Base-by-base conservation (phyloP, 1,284 basidiomycete species). In the Pyrrhoderma lamaoense region DNA sequence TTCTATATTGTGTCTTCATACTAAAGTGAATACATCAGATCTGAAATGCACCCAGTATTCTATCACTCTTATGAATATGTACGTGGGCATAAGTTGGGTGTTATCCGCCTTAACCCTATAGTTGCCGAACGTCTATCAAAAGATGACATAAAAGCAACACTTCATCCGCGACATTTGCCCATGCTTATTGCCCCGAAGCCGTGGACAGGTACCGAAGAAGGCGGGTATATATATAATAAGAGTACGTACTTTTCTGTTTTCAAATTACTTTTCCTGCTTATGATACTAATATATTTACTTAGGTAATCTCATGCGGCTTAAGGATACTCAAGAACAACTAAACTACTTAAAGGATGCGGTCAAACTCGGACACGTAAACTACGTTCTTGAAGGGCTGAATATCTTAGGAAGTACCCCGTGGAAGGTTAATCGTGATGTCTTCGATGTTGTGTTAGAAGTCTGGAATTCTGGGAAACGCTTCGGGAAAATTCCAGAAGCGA, bases 171-270 rank as follows among this genome's bases (percentile, higher is more conserved):
- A 7, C 91, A 96, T 65, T 74, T 99, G 42, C 95, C 95, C 7
- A 99, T 99, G 95, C 76, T 99, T 1, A 81, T 96, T 19, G 85
- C 84, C 53, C 95, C 96, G 1, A 85, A 85, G 59, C 89, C 89
- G 0, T 99, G 95, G 95, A 65, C 87, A 1, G 74, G 73, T 52
- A 77, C 84, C 61, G 79, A 89, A 55, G 73, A 85, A 39, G 96
- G 95, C 13, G 92, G 88, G 1, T 98, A 98, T 66, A 70, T 94
- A 31, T 79, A 80, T 54, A 88, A 85, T 62, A 79, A 75, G 57
- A 78, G 88, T 89, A 58, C 52, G 79, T 68, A 13, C 9, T 27
- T 45, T 40, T n/a, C n/a, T n/a, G n/a, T 9, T 42, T 18, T 21
- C 27, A 56, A 21, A 4, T 18, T 7, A 7, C 38, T 40, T n/a